Evolutionary conservation across 148 eudicot species (phyloP).

Genomic region (Oxyria digyna): DNA sequence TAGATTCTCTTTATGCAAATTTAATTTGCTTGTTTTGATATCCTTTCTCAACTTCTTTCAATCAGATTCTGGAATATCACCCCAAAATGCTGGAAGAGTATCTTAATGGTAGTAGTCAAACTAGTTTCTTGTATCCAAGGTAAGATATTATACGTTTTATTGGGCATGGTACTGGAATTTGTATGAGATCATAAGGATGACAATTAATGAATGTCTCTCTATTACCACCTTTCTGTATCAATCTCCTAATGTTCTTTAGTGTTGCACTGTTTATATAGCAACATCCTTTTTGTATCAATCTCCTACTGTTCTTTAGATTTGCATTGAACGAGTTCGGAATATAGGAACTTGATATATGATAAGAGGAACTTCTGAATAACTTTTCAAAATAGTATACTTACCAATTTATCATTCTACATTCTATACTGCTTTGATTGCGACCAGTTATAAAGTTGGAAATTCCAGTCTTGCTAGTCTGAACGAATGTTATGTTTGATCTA

Average conservation of each 20-base stretch:
- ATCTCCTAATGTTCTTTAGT: too few species aligned
- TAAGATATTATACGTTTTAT: constrained; percentile 8
- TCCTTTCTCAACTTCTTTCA: not conserved
- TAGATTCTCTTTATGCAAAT: not conserved
- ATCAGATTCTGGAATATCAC: constrained; percentile 64
- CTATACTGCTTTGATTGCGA: not conserved
- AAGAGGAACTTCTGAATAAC: not conserved
- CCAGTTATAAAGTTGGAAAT: not conserved
- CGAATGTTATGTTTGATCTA: constrained; percentile 17
- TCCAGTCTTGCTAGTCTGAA: not conserved
- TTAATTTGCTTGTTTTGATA: constrained; percentile 2
- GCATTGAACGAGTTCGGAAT: not conserved
- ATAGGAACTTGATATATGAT: not conserved
- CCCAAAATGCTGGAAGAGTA: constrained; percentile 73
- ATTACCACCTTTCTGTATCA: too few species aligned
- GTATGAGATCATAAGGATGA: too few species aligned
- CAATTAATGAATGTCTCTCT: too few species aligned
- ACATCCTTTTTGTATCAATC: not conserved
- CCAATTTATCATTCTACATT: not conserved
- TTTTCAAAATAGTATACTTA: not conserved
- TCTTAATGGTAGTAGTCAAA: constrained; percentile 48
- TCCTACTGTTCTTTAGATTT: not conserved
- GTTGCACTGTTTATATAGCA: too few species aligned
- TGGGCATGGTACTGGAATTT: not conserved
- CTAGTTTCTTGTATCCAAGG: constrained; percentile 84